Evolutionary conservation across 108 stramenopile genomes (phyloP), one percentile per base, ranked within the genome.

Genomic region (Cyclotella choctawhatcheeana): DNA sequence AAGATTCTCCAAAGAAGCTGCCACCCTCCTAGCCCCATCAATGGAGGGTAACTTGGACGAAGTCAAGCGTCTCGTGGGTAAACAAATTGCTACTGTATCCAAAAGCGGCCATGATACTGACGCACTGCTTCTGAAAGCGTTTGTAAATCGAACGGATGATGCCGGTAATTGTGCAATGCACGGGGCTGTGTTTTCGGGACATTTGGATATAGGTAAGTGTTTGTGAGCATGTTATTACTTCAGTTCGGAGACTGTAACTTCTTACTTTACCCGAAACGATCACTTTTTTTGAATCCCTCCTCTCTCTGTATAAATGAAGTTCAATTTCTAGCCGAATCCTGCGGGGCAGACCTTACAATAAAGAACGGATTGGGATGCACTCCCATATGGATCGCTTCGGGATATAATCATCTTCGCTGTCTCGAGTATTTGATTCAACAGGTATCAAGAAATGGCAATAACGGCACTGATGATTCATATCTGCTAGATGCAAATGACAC

Each of bases 41-140:
- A 72, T 84, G 76, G 79, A 77, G 43, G 83, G 83, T 7, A 63
- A 84, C 52, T 5, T 81, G 20, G 83, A 76, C 52, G 55, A 78
- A 35, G 71, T 84, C 13, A 84, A 84, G 40, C 64, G 50, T 13
- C 84, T 82, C 34, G 44, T 84, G 2, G 84, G 84, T 10, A 27
- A 52, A 21, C 56, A 54, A 27, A 69, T 83, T 51, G 77, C 76
- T 21, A 34, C 37, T 18, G 29, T 22, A 8, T 18, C 50, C 16
- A 77, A 63, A 26, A 51, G 43, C 21, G 43, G 40, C 25, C 13
- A 44, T 8, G 50, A 25, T 33, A 53, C 61, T n/a, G n/a, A n/a
- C n/a, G n/a, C n/a, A n/a, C n/a, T n/a, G n/a, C n/a, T n/a, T 8
- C 77, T 67, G 52, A 63, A 60, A 32, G 25, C 17, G 6, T 25